Base-by-base conservation (phyloP, 1,284 basidiomycete genomes). In the Quambalaria eucalypti region DNA sequence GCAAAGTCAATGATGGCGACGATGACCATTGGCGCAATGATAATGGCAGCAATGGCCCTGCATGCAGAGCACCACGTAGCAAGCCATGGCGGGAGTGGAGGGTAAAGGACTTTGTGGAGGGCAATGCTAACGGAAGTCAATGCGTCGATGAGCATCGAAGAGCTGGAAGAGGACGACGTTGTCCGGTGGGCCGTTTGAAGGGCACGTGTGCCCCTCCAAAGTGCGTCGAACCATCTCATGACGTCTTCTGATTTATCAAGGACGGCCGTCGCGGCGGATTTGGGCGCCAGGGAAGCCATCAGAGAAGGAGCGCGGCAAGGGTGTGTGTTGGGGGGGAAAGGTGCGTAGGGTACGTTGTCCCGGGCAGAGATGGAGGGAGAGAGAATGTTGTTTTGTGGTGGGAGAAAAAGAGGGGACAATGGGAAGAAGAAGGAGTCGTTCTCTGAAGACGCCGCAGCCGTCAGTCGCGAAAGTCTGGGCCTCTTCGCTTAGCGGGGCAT, bases 1-100 rank as follows among this genome's bases (percentile, higher is more conserved):
- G 68, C 68, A 56, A 71, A 69, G 52, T 71, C 68, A 16, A 65
- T 36, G 1, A 64, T 23, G 10, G 54, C 57, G n/a, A 69, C 54
- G 36, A 68, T 4, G 6, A 68, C 46, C 55, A 69, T 60, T 10
- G 67, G 67, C 1, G 66, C 59, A 4, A 69, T 39, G 46, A 69
- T 65, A 42, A 65, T 55, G 12, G 66, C 30, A 31, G 66, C 60
- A 31, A 65, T 57, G 48, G 62, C 8, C 30, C 66, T 57, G 33
- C 55, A 66, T 14, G 55, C 38, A 9, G 28, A 21, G 10, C 55
- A 54, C 21, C 51, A 5, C 21, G 56, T 56, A 25, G 53, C 44
- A 1, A 58, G 44, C 28, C 57, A 29, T 2, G 56, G 54, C n/a
- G 56, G 56, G 26, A 58, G 44, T 30, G 36, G 16, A 7, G 56